These are phyloP conservation scores for Metschnikowia similis DNA, from an alignment of 805 yeast species.

Conservation along the genomic window DNA sequence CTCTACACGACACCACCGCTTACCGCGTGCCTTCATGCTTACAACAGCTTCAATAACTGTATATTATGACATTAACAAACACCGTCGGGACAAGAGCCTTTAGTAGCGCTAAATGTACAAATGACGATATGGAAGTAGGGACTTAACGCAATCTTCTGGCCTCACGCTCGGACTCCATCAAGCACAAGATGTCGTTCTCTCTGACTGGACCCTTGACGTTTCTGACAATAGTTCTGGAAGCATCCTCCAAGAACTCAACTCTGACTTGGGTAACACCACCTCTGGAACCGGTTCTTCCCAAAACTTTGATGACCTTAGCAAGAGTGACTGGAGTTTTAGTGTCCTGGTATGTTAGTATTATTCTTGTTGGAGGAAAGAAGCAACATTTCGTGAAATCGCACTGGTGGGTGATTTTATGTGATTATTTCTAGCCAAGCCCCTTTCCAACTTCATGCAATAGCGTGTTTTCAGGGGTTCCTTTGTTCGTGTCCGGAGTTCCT, in stretches of 20 bases:
- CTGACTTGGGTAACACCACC: constrained; percentile 99
- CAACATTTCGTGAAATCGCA: no score
- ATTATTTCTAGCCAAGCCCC: no score
- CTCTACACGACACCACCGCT: no score
- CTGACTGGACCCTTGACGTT: constrained; percentile 97
- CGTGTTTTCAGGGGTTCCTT: no score
- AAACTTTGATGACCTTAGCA: constrained; percentile 98
- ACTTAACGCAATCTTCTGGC: constrained; percentile 88
- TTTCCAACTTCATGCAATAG: no score
- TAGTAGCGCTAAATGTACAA: constrained; percentile 16
- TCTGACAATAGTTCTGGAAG: constrained; percentile 94
- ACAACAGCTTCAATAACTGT: constrained; percentile 1
- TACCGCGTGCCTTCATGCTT: not conserved
- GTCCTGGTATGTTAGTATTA: constrained; percentile 33
- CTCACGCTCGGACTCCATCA: constrained; percentile 99
- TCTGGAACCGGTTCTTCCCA: constrained; percentile 99
- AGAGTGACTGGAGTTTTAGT: constrained; percentile 92
- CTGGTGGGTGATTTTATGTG: no score
- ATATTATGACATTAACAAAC: constrained; percentile 17
- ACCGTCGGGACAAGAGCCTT: not conserved
- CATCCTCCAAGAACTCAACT: constrained; percentile 93
- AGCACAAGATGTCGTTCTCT: constrained; percentile 96
- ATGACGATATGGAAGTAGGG: constrained; percentile 6
- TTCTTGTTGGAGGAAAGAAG: no score
- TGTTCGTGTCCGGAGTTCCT: no score